Base-by-base conservation (phyloP, 495 filamentous ascomycete species). In the Annulohypoxylon bovei region DNA sequence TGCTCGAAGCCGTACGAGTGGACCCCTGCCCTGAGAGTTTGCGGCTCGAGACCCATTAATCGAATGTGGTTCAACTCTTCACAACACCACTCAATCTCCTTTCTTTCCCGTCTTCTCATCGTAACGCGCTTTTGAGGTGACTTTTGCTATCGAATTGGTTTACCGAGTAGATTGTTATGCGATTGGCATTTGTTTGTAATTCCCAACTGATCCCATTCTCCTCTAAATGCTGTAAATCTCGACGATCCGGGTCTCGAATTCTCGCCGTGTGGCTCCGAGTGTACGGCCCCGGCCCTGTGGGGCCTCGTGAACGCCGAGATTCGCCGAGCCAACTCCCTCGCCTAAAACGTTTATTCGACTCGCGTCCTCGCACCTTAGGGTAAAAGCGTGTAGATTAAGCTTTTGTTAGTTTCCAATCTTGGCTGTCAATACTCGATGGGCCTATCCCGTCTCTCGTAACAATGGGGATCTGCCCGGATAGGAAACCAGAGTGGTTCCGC, bases 211-310 rank as follows among this genome's bases (percentile, higher is more conserved):
- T 25, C 3, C 55, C 39, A 47, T 35, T 1, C n/a, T 54, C 5
- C 55, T 39, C 18, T 60, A 46, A 55, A 44, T 20, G 52, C 46
- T 42, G n/a, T 47, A 6, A 39, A 47, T 22, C 1, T 18, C 7
- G 8, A 68, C 27, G 55, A 23, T 23, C 70, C 70, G 64, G 70
- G 18, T 55, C 23, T 72, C 37, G 42, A 72, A 61, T 50, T 53
- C 55, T 9, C 64, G 50, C 70, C 70, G 65, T 72, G 47, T 68
- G 60, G 70, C 65, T 40, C 70, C 70, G 62, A 61, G n/a, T 60
- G 35, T 33, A 65, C 55, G 70, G 59, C 56, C 59, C 70, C 70
- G 70, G 70, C 60, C 65, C 60, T 72, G 70, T 72, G 70, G 70
- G 47, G 55, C 70, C 49, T 56, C 16, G 14, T 18, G 11, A 57